A percentile compares a stretch with the other conserved stretches of the same genome.
Conservation (phyloP, 2,329 filamentous ascomycete species). For the Paecilomyces sp. region DNA sequence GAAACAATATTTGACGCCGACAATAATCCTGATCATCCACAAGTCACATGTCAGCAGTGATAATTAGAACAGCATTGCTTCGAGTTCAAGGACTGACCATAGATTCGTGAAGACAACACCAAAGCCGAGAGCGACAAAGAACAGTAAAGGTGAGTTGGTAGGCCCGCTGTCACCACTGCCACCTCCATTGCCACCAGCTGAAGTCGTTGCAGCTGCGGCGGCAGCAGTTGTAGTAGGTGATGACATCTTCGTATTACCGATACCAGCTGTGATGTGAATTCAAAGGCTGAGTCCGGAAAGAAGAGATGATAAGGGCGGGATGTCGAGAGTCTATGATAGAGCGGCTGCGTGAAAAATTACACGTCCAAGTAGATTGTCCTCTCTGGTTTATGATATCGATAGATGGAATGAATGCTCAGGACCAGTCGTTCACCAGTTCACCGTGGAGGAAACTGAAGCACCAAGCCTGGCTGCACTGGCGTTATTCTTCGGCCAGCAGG, state of each 20-base stretch:
- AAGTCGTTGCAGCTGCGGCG: slow-evolving; percentile 17
- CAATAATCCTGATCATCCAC: slow-evolving; percentile 74
- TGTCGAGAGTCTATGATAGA: background rate
- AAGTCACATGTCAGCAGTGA: slow-evolving; percentile 4
- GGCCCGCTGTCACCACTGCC: slow-evolving; percentile 37
- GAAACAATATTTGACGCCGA: slow-evolving; percentile 99
- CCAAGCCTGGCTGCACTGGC: background rate
- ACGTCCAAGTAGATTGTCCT: background rate
- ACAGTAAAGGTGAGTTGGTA: slow-evolving; percentile 69
- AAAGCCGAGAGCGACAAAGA: slow-evolving; percentile 93
- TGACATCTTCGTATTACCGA: slow-evolving; percentile 15
- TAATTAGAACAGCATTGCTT: background rate
- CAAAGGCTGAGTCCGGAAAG: background rate
- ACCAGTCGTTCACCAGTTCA: background rate
- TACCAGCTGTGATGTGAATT: background rate
- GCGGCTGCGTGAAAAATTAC: background rate
- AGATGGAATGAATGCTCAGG: background rate
- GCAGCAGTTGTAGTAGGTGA: slow-evolving; percentile 19
- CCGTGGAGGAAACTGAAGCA: background rate
- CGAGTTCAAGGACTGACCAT: slow-evolving; percentile 60
- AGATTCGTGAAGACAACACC: slow-evolving; percentile 98
- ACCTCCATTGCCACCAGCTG: slow-evolving; percentile 12
- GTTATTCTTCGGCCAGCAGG: background rate
- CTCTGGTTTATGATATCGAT: background rate
- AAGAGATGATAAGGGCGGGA: background rate